Evolutionary conservation across 352 stramenopile species (phyloP).

Genomic region (Globisporangium canariense): DNA sequence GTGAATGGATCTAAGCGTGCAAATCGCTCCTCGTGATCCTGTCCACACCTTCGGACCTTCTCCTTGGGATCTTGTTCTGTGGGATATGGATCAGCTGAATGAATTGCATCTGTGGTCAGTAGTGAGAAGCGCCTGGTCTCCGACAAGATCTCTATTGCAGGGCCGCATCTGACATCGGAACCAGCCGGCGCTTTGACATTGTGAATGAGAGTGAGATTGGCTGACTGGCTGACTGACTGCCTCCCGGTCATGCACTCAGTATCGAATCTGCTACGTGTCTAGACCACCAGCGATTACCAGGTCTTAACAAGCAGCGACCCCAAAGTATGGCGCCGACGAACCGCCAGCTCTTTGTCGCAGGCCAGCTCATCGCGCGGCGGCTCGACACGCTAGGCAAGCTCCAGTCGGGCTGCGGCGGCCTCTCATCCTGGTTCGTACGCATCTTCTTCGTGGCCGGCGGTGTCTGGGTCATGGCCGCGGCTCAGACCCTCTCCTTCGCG

Average conservation of each 20-base stretch:
- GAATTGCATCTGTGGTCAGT: neutral
- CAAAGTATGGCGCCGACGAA: neutral
- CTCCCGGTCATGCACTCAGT: neutral
- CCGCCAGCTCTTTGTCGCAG: conserved; percentile 2
- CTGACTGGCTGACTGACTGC: neutral
- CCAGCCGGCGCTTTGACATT: neutral
- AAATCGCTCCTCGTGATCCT: neutral
- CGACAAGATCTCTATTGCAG: neutral
- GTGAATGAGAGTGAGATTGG: neutral
- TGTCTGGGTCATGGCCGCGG: neutral
- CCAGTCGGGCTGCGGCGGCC: neutral
- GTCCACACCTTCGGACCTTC: neutral
- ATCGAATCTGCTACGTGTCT: neutral
- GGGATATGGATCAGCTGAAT: neutral
- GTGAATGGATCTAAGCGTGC: neutral
- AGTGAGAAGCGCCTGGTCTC: neutral
- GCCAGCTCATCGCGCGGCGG: conserved; percentile 4
- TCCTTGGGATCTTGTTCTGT: neutral
- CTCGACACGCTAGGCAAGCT: conserved; percentile 8
- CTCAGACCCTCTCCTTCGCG: conserved; percentile 1
- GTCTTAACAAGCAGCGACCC: neutral
- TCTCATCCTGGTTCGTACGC: conserved; percentile 1
- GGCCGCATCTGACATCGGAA: neutral
- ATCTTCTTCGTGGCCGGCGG: conserved; percentile 1
- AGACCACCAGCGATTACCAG: neutral